These are phyloP conservation scores for Iris macrosiphon DNA, from an alignment of 106 monocot species.

Conservation along the genomic window DNA sequence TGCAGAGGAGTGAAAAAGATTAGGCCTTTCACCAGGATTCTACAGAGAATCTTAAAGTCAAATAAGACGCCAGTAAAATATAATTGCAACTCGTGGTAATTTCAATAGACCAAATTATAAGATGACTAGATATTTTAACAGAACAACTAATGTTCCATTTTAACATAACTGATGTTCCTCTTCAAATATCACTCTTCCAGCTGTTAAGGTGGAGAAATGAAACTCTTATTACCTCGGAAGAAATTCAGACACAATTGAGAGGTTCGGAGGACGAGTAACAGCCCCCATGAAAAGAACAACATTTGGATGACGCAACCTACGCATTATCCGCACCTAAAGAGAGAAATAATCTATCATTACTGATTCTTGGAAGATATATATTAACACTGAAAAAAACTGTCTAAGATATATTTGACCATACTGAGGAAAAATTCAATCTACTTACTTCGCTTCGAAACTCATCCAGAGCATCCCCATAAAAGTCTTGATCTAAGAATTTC, in stretches of 20 bases:
- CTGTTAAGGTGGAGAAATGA: neutral
- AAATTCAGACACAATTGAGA: conserved; percentile 96
- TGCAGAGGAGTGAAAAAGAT: no score
- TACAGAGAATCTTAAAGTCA: no score
- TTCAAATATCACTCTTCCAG: neutral
- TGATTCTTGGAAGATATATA: neutral
- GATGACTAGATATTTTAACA: no score
- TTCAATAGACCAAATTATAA: no score
- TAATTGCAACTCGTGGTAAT: no score
- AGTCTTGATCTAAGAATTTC: conserved; percentile 96
- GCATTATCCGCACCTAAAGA: conserved; percentile 87
- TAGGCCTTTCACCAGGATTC: no score
- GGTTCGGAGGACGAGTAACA: conserved; percentile 91
- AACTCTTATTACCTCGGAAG: conserved; percentile 66
- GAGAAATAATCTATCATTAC: neutral
- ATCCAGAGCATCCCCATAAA: conserved; percentile 94
- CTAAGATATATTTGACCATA: neutral
- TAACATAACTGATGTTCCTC: no score
- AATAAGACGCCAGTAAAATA: no score
- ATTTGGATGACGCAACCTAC: conserved; percentile 97
- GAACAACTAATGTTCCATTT: no score
- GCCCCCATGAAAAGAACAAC: conserved; percentile 97
- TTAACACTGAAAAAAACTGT: neutral
- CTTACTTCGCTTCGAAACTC: conserved; percentile 93
- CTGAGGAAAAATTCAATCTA: neutral